Evolutionary conservation across 768 basidiomycete genomes (phyloP), one percentile per base, ranked within the genome.

Genomic region (Amanita subjunquillea): DNA sequence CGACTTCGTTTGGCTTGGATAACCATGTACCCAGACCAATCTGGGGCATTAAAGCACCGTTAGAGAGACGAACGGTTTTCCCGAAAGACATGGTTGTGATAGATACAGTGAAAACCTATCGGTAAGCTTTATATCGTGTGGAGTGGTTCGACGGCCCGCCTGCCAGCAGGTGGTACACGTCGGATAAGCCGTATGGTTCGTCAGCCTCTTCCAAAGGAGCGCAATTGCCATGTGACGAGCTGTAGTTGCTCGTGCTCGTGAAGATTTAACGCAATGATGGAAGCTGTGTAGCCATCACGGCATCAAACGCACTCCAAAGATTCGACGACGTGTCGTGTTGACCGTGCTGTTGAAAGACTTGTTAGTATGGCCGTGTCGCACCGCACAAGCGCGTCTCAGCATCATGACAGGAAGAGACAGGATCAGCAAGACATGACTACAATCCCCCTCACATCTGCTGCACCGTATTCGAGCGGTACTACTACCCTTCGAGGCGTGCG

Each of bases 21-120:
- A 83, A 72, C 87, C 87, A 91, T 15, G 88, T 90, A 4, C 90
- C 91, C 36, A 91, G 73, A 40, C 91, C 91, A 59, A 91, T 80
- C 65, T 84, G 81, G 30, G 87, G 88, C 57, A 92, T 72, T 47
- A 66, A 58, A 37, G 71, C 69, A 3, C 82, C 82, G 50, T 62
- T 69, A 45, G 68, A 67, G 57, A 78, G 70, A 6, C 63, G 66
- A 49, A 78, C 56, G 17, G 62, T 64, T 55, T 72, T 73, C 57
- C 65, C 64, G 54, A 72, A 64, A 41, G 74, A 76, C 74, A 76
- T 72, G 32, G 45, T 48, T 2, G 17, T 29, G 3, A 5, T 23
- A 44, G 36, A 27, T 6, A 9, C 3, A 10, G 41, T 6, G 8
- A 4, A 6, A 27, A 23, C 7, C 23, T 39, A 27, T 37, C 17